Percentiles rank a stretch among this genome's conserved stretches.
Evolutionary conservation across 345 rosid genomes (phyloP).

Genomic region (Nephelium lappaceum): DNA sequence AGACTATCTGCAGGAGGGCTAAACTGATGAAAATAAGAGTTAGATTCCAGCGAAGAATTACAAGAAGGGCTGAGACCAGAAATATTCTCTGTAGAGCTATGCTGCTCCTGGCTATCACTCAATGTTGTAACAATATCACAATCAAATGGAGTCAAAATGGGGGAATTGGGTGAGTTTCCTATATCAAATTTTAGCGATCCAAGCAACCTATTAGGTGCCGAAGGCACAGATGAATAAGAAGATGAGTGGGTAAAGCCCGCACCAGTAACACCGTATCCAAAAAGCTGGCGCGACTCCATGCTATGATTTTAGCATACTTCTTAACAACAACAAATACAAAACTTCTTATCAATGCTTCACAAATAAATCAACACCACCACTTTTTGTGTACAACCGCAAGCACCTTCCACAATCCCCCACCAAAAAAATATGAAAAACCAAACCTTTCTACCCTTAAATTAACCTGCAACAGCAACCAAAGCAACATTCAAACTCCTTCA

Average conservation of each 20-base stretch:
- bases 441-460: conserved; percentile 23
- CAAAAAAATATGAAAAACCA: not conserved
- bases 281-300: conserved; percentile 53
- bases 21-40: conserved; percentile 28
- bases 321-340: not conserved
- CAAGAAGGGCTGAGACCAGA: conserved; percentile 55
- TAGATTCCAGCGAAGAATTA: conserved; percentile 46
- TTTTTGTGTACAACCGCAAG: not conserved
- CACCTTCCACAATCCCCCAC: conserved; percentile 14
- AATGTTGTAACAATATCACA: conserved; percentile 38
- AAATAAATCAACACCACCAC: not conserved
- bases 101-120: conserved; percentile 57
- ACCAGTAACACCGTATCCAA: conserved; percentile 41
- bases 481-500: conserved; percentile 14
- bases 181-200: conserved; percentile 37
- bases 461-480: conserved; percentile 30
- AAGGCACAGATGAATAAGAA: conserved; percentile 38
- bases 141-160: conserved; percentile 42
- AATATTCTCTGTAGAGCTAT: conserved; percentile 47
- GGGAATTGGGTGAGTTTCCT: conserved; percentile 51
- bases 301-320: conserved; percentile 33
- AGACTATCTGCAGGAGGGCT: conserved; percentile 44
- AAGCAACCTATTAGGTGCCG: conserved; percentile 39
- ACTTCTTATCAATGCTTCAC: not conserved
- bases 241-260: conserved; percentile 45